Percentiles rank a stretch among this genome's conserved stretches.
Evolutionary conservation across 306 rosid species (phyloP).

Genomic region (Corylus avellana): DNA sequence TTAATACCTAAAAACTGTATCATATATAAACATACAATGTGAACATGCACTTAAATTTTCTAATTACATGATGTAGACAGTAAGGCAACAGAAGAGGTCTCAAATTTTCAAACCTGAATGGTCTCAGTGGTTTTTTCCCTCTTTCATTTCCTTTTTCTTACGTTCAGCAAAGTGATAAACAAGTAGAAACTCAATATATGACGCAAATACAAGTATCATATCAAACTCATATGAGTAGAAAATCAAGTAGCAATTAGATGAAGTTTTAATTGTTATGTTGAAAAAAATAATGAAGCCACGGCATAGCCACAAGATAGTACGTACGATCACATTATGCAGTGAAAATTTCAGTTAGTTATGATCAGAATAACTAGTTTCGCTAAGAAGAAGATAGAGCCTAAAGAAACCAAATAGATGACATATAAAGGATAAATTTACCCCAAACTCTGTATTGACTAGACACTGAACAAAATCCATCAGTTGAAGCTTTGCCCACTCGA

Average conservation of each 20-base stretch:
- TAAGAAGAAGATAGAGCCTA: not conserved
- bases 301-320: not conserved
- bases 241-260: not conserved
- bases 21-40: not conserved
- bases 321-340: not conserved
- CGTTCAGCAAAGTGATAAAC: too few relatives aligned
- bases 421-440: constrained; percentile 51
- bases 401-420: constrained; percentile 14
- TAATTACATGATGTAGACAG: not conserved
- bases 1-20: not conserved
- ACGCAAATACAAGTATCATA: not conserved
- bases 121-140: not conserved
- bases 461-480: constrained; percentile 86
- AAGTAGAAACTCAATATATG: not conserved
- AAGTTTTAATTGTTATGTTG: not conserved
- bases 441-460: constrained; percentile 75
- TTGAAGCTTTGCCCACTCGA: constrained; percentile 87
- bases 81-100: not conserved
- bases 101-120: not conserved
- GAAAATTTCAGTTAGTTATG: not conserved
- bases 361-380: not conserved
- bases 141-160: too few relatives aligned
- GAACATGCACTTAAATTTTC: not conserved
- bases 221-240: not conserved
- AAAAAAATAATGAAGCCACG: not conserved